These are phyloP conservation scores for Boletus bicolor DNA, from an alignment of 768 basidiomycete genomes.

Conservation along the genomic window DNA sequence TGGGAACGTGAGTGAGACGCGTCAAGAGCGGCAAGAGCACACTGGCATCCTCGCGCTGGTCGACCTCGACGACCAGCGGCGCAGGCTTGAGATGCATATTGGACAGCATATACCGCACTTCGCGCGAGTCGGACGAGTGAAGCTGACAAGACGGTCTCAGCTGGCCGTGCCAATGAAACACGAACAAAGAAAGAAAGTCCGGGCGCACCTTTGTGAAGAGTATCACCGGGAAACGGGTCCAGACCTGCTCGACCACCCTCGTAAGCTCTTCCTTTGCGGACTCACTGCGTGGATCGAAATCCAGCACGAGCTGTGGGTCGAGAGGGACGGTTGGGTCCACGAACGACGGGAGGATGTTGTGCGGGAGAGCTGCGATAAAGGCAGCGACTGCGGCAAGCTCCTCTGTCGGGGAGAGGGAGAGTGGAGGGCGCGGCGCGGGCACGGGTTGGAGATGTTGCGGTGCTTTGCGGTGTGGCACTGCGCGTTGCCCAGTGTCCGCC, in stretches of 20 bases:
- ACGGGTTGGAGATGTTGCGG: conserved; percentile 7
- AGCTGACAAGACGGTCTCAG: conserved; percentile 36
- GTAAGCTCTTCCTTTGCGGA: conserved; percentile 59
- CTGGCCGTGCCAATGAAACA: neutral
- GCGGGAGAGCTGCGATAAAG: conserved; percentile 69
- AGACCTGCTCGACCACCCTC: conserved; percentile 60
- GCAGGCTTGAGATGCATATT: conserved; percentile 56
- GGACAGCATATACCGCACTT: conserved; percentile 57
- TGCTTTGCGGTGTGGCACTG: conserved; percentile 20
- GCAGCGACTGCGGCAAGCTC: conserved; percentile 74
- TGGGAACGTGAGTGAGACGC: conserved; percentile 52
- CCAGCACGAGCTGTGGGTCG: conserved; percentile 78
- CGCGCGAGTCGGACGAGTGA: conserved; percentile 63
- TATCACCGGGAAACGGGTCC: conserved; percentile 72
- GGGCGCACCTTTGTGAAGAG: conserved; percentile 63
- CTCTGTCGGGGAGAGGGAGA: conserved; percentile 49
- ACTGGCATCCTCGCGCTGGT: conserved; percentile 65
- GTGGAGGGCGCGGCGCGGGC: conserved; percentile 32
- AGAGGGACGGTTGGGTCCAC: conserved; percentile 64
- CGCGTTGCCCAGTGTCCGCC: neutral
- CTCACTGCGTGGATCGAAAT: conserved; percentile 72
- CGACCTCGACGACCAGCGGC: conserved; percentile 68
- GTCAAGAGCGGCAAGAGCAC: conserved; percentile 59
- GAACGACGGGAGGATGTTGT: conserved; percentile 67
- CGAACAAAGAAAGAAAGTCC: neutral